These are phyloP conservation scores for Phytopythium kandeliae DNA, from an alignment of 352 stramenopile species.

Conservation along the genomic window DNA sequence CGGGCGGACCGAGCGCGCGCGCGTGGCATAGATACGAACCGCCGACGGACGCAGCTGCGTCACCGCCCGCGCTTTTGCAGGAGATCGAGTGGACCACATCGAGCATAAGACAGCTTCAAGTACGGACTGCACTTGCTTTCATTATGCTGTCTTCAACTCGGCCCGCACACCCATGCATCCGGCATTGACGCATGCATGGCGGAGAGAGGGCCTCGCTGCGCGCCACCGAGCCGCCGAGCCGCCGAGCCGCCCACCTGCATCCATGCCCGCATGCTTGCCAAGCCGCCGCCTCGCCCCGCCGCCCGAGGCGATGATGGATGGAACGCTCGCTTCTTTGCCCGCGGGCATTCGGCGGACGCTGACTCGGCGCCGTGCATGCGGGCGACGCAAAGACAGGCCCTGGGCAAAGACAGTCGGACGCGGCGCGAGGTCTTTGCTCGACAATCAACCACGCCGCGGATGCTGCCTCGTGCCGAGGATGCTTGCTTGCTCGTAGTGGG, in stretches of 20 bases:
- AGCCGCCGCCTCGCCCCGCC: no score
- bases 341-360: neutral
- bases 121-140: neutral
- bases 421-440: no score
- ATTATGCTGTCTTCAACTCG: neutral
- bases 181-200: no score
- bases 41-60: neutral
- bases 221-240: no score
- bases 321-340: neutral
- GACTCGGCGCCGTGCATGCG: neutral
- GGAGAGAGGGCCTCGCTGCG: no score
- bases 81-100: neutral
- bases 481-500: neutral
- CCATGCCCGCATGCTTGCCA: no score
- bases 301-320: neutral
- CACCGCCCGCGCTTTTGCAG: neutral
- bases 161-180: no score
- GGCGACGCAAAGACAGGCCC: slow-evolving; percentile 1
- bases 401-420: neutral
- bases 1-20: slow-evolving; percentile 6
- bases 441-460: no score
- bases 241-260: no score
- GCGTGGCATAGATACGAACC: slow-evolving; percentile 8
- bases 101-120: neutral
- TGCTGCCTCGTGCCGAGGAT: no score